Base-by-base conservation (phyloP, 2,329 filamentous ascomycete species). In the Fusarium verticillioides region DNA sequence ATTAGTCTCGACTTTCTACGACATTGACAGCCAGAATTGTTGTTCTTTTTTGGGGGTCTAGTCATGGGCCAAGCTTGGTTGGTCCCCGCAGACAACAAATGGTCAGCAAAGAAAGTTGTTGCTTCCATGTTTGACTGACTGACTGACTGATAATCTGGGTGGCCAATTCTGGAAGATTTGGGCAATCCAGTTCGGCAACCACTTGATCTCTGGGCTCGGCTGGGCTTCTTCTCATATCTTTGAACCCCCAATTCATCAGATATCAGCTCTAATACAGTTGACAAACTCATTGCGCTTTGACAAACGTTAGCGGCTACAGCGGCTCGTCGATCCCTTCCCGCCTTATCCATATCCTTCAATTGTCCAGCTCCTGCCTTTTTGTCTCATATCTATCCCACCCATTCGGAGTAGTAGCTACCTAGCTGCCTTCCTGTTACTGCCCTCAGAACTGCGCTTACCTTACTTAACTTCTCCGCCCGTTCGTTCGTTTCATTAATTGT, bases 281-380 rank as follows among this genome's bases (percentile, higher is more conserved):
- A 19, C 21, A 26, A 65, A 65, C 34, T 34, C 53, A 37, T n/a
- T 44, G 23, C 40, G 54, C 63, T 42, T 64, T 47, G 69, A 66
- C 28, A 44, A 53, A 46, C 61, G 46, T 65, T 54, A 60, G 67
- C 58, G 59, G 50, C 56, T 74, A 52, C 63, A 69, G 70, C 67
- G 72, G 71, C 53, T 72, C 37, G 71, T 60, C 53, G 71, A 74
- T 74, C 64, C 43, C 64, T 66, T 66, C 63, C 63, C 62, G 62
- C 50, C 53, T 50, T 46, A 64, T 47, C 43, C 47, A 37, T 50
- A 66, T 59, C 43, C 47, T 60, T 57, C 58, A 60, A 60, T 57
- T 56, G 47, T 46, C 30, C 36, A 47, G 39, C 40, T 46, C 49
- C 47, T 58, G 46, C 40, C 60, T 57, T 46, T 53, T 58, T 60